Evolutionary conservation across 2,329 filamentous ascomycete genomes (phyloP).

Genomic region (Gaeumannomyces sp.): DNA sequence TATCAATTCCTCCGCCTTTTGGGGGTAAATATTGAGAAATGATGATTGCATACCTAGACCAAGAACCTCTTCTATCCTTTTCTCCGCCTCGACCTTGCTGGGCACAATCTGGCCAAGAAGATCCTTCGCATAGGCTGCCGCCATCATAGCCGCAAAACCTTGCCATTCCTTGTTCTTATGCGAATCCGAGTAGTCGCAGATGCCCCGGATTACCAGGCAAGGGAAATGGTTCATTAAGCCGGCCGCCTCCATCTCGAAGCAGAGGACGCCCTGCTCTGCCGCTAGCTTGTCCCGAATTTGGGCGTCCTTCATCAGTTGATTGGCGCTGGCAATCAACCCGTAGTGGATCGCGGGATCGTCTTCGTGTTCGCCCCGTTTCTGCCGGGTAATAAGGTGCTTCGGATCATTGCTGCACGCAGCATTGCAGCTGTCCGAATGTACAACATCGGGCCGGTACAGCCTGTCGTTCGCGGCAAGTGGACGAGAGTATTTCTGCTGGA

Average conservation of each 20-base stretch:
- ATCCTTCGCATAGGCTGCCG: slow-evolving; percentile 21
- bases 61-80: neutral
- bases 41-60: too few relatives aligned
- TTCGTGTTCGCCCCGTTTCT: too few relatives aligned
- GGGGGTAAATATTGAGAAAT: neutral
- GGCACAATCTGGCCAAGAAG: neutral
- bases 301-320: slow-evolving; percentile 25
- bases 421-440: slow-evolving; percentile 5
- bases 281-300: slow-evolving; percentile 20
- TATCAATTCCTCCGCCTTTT: slow-evolving; percentile 8
- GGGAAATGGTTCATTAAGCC: slow-evolving; percentile 25
- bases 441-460: neutral
- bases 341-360: slow-evolving; percentile 25
- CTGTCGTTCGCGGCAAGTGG: neutral
- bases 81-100: neutral
- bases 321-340: slow-evolving; percentile 28
- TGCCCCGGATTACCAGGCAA: slow-evolving; percentile 25
- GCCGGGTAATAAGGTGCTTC: slow-evolving; percentile 3
- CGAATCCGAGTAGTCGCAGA: slow-evolving; percentile 26
- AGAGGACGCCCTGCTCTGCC: slow-evolving; percentile 19
- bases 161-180: slow-evolving; percentile 23
- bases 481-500: neutral
- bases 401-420: neutral
- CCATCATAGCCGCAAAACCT: slow-evolving; percentile 19
- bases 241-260: slow-evolving; percentile 29